Conservation (phyloP, 805 yeast species). For the Barnettozyma siamensis region DNA sequence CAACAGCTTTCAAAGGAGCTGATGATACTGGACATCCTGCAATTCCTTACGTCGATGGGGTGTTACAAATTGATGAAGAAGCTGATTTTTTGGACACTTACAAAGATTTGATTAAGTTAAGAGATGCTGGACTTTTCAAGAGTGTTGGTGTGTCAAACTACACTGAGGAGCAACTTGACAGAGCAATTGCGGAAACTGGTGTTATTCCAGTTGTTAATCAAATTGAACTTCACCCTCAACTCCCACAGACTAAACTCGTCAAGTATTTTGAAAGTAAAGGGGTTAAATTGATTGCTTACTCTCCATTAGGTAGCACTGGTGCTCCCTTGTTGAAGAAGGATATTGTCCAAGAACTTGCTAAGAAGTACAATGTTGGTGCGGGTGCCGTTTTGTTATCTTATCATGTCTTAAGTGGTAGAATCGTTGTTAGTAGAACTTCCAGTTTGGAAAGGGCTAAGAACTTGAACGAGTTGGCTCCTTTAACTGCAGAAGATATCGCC, state of each 20-base stretch:
- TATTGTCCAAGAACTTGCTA: slow-evolving; percentile 45
- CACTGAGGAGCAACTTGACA: slow-evolving; percentile 33
- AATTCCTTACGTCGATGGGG: slow-evolving; percentile 33
- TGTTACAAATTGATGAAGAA: slow-evolving; percentile 28
- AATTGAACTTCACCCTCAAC: slow-evolving; percentile 67
- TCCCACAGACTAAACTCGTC: slow-evolving; percentile 56
- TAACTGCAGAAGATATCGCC: slow-evolving; percentile 38
- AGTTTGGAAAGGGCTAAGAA: slow-evolving; percentile 54
- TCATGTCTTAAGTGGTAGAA: slow-evolving; percentile 55
- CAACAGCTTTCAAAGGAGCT: slow-evolving; percentile 56
- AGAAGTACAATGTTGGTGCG: slow-evolving; percentile 45
- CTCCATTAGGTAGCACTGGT: slow-evolving; percentile 61
- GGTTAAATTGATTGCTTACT: slow-evolving; percentile 49
- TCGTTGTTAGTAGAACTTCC: slow-evolving; percentile 64
- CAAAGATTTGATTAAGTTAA: slow-evolving; percentile 49
- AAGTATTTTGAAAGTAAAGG: slow-evolving; percentile 47
- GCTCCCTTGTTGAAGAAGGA: slow-evolving; percentile 58
- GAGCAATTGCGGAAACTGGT: slow-evolving; percentile 36
- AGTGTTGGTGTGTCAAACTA: slow-evolving; percentile 59
- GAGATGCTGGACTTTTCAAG: slow-evolving; percentile 38
- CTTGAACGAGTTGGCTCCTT: slow-evolving; percentile 32
- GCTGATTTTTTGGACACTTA: slow-evolving; percentile 47
- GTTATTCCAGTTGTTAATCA: slow-evolving; percentile 52
- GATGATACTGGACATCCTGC: slow-evolving; percentile 52
- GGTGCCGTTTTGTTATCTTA: slow-evolving; percentile 60